Conservation (phyloP, 768 basidiomycete species). For the Pleurotus tuoliensis region DNA sequence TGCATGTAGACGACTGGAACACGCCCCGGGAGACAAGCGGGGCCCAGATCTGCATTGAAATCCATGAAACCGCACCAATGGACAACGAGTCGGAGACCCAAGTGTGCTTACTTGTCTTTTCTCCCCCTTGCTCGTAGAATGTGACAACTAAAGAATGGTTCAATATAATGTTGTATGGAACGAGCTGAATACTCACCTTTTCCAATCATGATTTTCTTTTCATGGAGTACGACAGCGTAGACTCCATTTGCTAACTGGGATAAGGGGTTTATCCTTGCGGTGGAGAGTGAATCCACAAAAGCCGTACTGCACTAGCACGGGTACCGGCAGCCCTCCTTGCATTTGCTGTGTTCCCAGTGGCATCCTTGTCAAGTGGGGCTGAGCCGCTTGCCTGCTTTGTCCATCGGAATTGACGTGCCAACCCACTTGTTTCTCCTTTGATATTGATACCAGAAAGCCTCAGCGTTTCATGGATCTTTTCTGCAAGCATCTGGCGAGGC, state of each 20-base stretch:
- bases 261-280: background rate
- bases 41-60: background rate
- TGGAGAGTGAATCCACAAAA: background rate
- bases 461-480: background rate
- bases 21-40: background rate
- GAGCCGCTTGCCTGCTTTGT: background rate
- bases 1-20: background rate
- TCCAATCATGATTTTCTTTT: background rate
- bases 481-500: background rate
- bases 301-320: background rate
- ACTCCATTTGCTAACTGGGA: background rate
- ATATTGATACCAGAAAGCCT: background rate
- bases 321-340: background rate
- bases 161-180: background rate
- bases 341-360: background rate
- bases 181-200: background rate
- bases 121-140: background rate
- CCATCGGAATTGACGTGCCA: background rate
- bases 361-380: background rate
- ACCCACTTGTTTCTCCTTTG: background rate
- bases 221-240: background rate
- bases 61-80: background rate
- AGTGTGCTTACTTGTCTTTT: background rate
- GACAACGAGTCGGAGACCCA: background rate
- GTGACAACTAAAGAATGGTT: background rate